Conservation (phyloP, 768 basidiomycete species). For the Termitomyces eurrhizus region DNA sequence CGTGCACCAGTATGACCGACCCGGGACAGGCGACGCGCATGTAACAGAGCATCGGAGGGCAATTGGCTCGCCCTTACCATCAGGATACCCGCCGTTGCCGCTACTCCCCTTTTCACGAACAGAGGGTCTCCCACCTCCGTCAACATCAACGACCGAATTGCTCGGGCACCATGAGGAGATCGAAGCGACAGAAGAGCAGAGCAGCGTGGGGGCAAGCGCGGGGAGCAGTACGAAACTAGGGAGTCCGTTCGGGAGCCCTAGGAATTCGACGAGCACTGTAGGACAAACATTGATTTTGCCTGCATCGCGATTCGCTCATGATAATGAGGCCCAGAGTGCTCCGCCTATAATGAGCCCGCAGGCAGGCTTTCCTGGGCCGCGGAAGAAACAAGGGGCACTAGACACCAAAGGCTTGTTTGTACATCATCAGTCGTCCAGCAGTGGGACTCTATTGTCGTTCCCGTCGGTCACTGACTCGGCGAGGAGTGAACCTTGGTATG, state of each 20-base stretch:
- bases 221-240: constrained; percentile 12
- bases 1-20: constrained; percentile 68
- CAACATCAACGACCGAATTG: constrained; percentile 19
- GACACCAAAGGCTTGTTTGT: constrained; percentile 36
- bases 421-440: constrained; percentile 18
- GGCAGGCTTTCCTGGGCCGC: constrained; percentile 21
- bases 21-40: constrained; percentile 43
- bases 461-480: constrained; percentile 51
- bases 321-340: constrained; percentile 39
- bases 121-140: constrained; percentile 13
- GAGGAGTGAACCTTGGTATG: constrained; percentile 37
- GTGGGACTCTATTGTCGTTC: constrained; percentile 41
- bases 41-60: constrained; percentile 44
- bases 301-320: constrained; percentile 22
- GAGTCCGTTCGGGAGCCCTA: constrained; percentile 7
- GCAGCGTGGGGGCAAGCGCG: constrained; percentile 13
- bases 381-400: constrained; percentile 20
- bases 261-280: constrained; percentile 4
- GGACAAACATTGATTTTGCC: constrained; percentile 31
- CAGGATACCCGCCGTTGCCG: constrained; percentile 32
- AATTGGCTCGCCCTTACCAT: constrained; percentile 24
- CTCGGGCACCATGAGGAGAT: constrained; percentile 24
- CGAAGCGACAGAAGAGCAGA: constrained; percentile 5
- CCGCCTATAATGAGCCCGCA: constrained; percentile 38
- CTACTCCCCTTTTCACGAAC: constrained; percentile 20